Percentiles rank a stretch among this genome's conserved stretches.
These are phyloP conservation scores for Phellinidium pouzarii DNA, from an alignment of 1,284 basidiomycete genomes.

Conservation along the genomic window DNA sequence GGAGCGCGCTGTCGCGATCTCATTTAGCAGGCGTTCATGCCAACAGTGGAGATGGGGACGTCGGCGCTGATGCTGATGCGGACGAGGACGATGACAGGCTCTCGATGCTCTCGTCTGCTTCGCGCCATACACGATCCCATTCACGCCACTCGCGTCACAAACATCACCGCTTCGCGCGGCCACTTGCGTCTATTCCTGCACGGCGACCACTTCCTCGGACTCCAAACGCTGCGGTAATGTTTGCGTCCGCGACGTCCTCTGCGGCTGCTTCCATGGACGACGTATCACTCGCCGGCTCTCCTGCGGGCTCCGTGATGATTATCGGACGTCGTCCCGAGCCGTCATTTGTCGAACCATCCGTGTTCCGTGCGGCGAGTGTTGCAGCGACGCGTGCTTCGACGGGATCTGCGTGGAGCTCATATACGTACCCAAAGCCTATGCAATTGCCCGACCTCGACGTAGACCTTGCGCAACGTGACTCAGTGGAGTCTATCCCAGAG, in stretches of 20 bases:
- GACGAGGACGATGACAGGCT: constrained; percentile 7
- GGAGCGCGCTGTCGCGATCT: constrained; percentile 7
- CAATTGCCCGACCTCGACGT: constrained; percentile 15
- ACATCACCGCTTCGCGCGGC: neutral
- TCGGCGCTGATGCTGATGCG: neutral
- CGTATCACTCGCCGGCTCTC: neutral
- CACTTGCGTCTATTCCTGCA: neutral
- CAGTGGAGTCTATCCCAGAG: constrained; percentile 1
- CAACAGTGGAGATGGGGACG: neutral
- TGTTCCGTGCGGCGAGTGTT: constrained; percentile 17
- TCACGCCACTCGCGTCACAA: neutral
- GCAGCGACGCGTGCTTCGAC: constrained; percentile 18
- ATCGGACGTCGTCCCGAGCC: constrained; percentile 13
- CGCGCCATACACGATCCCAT: constrained; percentile 1
- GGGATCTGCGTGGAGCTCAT: constrained; percentile 15
- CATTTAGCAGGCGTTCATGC: neutral
- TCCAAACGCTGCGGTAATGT: neutral
- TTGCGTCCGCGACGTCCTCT: neutral
- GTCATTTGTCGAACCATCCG: constrained; percentile 11
- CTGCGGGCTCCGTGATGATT: constrained; percentile 12
- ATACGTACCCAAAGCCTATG: constrained; percentile 16
- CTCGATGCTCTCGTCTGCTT: constrained; percentile 11
- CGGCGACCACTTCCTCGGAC: constrained; percentile 3
- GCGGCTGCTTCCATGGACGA: neutral
- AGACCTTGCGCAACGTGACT: constrained; percentile 1